These are phyloP conservation scores for Agaricus subrufescens DNA, from an alignment of 768 basidiomycete genomes.

Conservation along the genomic window DNA sequence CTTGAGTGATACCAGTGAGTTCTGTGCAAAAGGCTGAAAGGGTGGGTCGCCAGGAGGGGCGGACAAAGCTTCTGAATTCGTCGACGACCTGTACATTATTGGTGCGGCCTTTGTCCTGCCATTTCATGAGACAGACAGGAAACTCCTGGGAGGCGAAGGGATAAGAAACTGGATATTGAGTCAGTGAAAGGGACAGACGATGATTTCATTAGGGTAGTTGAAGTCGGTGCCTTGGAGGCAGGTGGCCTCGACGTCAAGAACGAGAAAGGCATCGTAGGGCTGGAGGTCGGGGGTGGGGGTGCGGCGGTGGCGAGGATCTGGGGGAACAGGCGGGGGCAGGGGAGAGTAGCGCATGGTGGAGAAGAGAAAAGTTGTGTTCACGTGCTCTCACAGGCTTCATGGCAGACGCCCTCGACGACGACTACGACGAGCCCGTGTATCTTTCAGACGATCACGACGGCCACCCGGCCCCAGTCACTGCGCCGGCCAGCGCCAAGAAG, in stretches of 20 bases:
- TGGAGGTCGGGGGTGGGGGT: constrained; percentile 21
- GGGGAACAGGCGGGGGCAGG: not conserved
- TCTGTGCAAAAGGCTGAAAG: constrained; percentile 81
- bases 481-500: constrained; percentile 55
- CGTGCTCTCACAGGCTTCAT: not conserved
- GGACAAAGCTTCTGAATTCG: constrained; percentile 86
- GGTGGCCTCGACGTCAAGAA: constrained; percentile 89
- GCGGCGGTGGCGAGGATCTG: not conserved
- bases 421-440: constrained; percentile 36
- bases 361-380: not conserved
- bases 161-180: not conserved
- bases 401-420: constrained; percentile 83
- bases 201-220: constrained; percentile 92
- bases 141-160: constrained; percentile 60
- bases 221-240: constrained; percentile 67
- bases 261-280: constrained; percentile 74
- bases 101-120: constrained; percentile 59
- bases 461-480: constrained; percentile 9
- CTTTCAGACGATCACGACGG: constrained; percentile 1
- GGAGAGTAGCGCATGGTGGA: constrained; percentile 10
- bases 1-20: constrained; percentile 92
- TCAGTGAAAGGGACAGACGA: constrained; percentile 51
- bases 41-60: constrained; percentile 79
- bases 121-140: constrained; percentile 84
- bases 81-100: constrained; percentile 63